Evolutionary conservation across 163 green algal species (phyloP).

Genomic region (Scenedesmus sp.): DNA sequence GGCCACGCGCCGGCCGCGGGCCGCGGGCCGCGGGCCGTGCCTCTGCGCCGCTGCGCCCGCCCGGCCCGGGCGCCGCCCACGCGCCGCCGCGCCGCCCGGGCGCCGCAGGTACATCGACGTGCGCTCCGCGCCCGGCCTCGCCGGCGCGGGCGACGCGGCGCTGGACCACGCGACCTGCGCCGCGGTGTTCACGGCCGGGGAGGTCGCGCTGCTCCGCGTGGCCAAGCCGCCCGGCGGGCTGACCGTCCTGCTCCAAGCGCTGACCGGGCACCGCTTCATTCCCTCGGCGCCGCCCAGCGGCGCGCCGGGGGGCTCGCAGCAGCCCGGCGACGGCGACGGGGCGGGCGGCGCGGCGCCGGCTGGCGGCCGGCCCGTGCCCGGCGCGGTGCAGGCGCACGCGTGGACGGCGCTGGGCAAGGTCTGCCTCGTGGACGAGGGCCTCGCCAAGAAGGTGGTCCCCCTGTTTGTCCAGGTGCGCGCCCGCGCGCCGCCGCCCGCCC

Average conservation of each 20-base stretch:
- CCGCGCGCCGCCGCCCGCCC: no score
- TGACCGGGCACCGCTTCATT: slow-evolving; percentile 60
- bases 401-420: slow-evolving; percentile 88
- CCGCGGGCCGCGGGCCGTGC: no score
- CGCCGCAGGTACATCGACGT: slow-evolving; percentile 34
- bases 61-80: no score
- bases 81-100: no score
- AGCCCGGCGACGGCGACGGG: neutral
- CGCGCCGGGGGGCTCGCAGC: neutral
- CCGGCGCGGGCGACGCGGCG: neutral
- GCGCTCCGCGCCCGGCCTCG: neutral
- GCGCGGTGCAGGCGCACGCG: slow-evolving; percentile 63
- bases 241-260: slow-evolving; percentile 73
- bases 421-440: slow-evolving; percentile 80
- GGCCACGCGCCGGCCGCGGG: neutral
- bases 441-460: slow-evolving; percentile 83
- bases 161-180: slow-evolving; percentile 4
- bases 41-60: no score
- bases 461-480: slow-evolving; percentile 74
- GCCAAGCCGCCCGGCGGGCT: slow-evolving; percentile 47
- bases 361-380: slow-evolving; percentile 28
- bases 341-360: neutral
- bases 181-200: slow-evolving; percentile 70
- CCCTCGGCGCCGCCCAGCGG: slow-evolving; percentile 5
- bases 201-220: slow-evolving; percentile 69